These are phyloP conservation scores for Malassezia yamatoensis DNA, from an alignment of 1,284 basidiomycete genomes.

Conservation along the genomic window DNA sequence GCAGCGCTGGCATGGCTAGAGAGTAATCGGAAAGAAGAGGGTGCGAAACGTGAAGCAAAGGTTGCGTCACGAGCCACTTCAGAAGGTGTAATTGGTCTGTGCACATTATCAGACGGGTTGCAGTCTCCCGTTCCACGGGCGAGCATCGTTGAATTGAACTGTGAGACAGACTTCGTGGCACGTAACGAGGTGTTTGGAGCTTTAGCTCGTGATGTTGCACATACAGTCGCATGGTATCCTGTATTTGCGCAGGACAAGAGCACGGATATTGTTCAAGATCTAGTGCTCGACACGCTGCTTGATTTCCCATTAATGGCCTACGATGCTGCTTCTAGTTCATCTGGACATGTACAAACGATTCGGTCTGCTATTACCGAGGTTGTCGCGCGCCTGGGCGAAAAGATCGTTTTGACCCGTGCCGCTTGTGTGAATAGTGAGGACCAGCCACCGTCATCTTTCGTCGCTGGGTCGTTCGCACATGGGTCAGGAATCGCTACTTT, in stretches of 20 bases:
- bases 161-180: slow-evolving; percentile 94
- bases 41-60: slow-evolving; percentile 72
- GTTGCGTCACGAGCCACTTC: slow-evolving; percentile 62
- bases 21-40: slow-evolving; percentile 61
- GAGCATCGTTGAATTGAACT: slow-evolving; percentile 82
- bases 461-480: slow-evolving; percentile 71
- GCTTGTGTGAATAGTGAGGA: slow-evolving; percentile 56
- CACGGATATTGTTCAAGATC: slow-evolving; percentile 12
- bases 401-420: slow-evolving; percentile 68
- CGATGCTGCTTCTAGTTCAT: slow-evolving; percentile 1
- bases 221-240: slow-evolving; percentile 71
- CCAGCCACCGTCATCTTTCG: slow-evolving; percentile 52
- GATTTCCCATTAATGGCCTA: slow-evolving; percentile 45
- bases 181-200: slow-evolving; percentile 71
- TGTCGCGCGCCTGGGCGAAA: slow-evolving; percentile 79
- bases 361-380: slow-evolving; percentile 64
- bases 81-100: slow-evolving; percentile 69
- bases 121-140: slow-evolving; percentile 52
- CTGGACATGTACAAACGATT: slow-evolving; percentile 54
- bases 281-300: slow-evolving; percentile 25
- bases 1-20: slow-evolving; percentile 71
- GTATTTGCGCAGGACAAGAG: slow-evolving; percentile 49
- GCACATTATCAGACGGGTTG: slow-evolving; percentile 59
- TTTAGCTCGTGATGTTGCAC: slow-evolving; percentile 69
- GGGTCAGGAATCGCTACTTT: slow-evolving; percentile 49